These are phyloP conservation scores for Waltergamsia citrina DNA, from an alignment of 2,329 filamentous ascomycete genomes.

Conservation along the genomic window DNA sequence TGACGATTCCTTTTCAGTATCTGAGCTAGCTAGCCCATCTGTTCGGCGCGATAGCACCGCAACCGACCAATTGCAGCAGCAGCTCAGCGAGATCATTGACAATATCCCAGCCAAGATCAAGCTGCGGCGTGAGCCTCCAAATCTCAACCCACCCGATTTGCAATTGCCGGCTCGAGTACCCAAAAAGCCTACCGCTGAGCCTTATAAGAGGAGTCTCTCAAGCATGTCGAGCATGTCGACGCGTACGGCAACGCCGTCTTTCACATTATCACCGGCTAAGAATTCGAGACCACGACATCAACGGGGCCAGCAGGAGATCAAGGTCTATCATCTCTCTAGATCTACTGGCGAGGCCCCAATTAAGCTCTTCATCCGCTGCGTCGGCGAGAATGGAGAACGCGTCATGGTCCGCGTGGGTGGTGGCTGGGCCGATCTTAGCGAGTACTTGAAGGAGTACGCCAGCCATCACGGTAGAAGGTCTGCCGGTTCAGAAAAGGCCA, in stretches of 20 bases:
- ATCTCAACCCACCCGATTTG: conserved; percentile 50
- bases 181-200: conserved; percentile 31
- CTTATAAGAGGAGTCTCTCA: conserved; percentile 37
- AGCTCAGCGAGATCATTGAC: conserved; percentile 70
- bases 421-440: conserved; percentile 94
- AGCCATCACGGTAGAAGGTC: conserved; percentile 77
- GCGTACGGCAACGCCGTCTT: conserved; percentile 54
- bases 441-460: conserved; percentile 90
- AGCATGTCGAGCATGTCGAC: conserved; percentile 42
- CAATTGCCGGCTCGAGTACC: conserved; percentile 38
- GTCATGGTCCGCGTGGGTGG: conserved; percentile 98
- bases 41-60: conserved; percentile 25
- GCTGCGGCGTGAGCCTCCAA: conserved; percentile 48
- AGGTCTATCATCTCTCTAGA: conserved; percentile 83
- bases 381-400: conserved; percentile 81
- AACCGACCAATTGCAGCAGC: conserved; percentile 65
- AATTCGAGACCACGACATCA: conserved; percentile 36
- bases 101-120: conserved; percentile 73
- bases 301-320: conserved; percentile 62
- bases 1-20: conserved; percentile 24
- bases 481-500: conserved; percentile 33
- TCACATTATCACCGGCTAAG: conserved; percentile 59
- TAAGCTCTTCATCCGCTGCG: conserved; percentile 87
- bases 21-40: conserved; percentile 14
- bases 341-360: conserved; percentile 79